Conservation (phyloP, 805 yeast species). For the Lachancea nothofagi region DNA sequence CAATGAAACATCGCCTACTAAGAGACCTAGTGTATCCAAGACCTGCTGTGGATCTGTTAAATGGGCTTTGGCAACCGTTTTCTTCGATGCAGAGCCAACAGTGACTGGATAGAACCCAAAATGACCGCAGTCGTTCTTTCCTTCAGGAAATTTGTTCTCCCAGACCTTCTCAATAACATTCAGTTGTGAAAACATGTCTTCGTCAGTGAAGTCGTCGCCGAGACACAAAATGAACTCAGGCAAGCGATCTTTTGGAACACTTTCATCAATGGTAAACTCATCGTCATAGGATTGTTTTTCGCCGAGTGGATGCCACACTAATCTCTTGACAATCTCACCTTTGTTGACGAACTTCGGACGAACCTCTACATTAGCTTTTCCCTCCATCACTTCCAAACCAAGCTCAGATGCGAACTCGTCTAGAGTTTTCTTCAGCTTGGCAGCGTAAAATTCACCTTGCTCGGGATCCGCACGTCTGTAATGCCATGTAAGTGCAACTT, state of each 20-base stretch:
- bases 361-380: slow-evolving; percentile 97
- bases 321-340: slow-evolving; percentile 87
- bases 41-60: slow-evolving; percentile 80
- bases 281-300: slow-evolving; percentile 40
- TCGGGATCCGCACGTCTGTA: slow-evolving; percentile 93
- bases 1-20: slow-evolving; percentile 71
- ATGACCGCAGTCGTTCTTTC: slow-evolving; percentile 42
- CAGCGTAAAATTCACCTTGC: slow-evolving; percentile 81
- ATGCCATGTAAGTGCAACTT: slow-evolving; percentile 97
- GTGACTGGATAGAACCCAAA: slow-evolving; percentile 79
- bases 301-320: slow-evolving; percentile 64
- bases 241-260: slow-evolving; percentile 38
- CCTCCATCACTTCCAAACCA: slow-evolving; percentile 93
- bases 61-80: slow-evolving; percentile 81
- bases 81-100: slow-evolving; percentile 87
- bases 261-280: slow-evolving; percentile 29
- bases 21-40: slow-evolving; percentile 71
- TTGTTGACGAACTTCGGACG: slow-evolving; percentile 91
- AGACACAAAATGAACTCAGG: slow-evolving; percentile 86
- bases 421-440: slow-evolving; percentile 61
- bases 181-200: slow-evolving; percentile 88
- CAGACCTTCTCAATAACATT: slow-evolving; percentile 50
- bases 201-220: slow-evolving; percentile 97
- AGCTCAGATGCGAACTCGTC: slow-evolving; percentile 55
- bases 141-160: slow-evolving; percentile 33